Conservation (phyloP, 2,329 filamentous ascomycete species). For the Trichothecium sympodiale region DNA sequence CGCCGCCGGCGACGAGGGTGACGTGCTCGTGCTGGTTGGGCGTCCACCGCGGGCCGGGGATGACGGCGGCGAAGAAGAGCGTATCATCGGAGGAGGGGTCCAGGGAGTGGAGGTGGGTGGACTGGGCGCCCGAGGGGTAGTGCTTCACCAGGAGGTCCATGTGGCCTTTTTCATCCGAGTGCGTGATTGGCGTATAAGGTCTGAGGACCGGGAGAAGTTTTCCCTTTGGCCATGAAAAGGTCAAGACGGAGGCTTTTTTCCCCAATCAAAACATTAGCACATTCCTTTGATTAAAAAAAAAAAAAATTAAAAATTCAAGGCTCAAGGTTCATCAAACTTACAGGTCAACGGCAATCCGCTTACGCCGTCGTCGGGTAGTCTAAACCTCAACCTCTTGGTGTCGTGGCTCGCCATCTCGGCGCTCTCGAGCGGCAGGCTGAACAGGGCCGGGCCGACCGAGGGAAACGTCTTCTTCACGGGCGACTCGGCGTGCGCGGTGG, state of each 20-base stretch:
- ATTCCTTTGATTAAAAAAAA: neutral
- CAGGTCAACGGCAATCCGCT: conserved; percentile 41
- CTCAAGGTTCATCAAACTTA: conserved; percentile 18
- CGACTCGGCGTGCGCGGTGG: too few species aligned
- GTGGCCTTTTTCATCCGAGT: conserved; percentile 41
- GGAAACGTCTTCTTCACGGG: conserved; percentile 14
- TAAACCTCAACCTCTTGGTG: conserved; percentile 46
- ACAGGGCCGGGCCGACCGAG: conserved; percentile 26
- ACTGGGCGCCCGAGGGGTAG: conserved; percentile 55
- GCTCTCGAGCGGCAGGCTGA: conserved; percentile 37
- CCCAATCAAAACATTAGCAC: neutral
- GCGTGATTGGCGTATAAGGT: conserved; percentile 55
- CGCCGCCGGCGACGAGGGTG: conserved; percentile 59
- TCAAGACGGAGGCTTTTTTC: conserved; percentile 42
- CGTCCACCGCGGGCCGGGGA: conserved; percentile 43
- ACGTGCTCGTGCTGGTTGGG: conserved; percentile 35
- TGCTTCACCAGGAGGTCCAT: conserved; percentile 57
- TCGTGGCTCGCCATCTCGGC: conserved; percentile 45
- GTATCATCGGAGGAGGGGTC: conserved; percentile 41
- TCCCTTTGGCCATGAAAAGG: conserved; percentile 46
- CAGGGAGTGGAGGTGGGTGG: conserved; percentile 54
- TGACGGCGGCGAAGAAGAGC: conserved; percentile 43
- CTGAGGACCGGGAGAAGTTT: conserved; percentile 47
- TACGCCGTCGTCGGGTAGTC: conserved; percentile 33
- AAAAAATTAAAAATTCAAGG: neutral